Evolutionary conservation across 257 asterid genomes (phyloP), one percentile per base, ranked within the genome.

Genomic region (Penstemon barbatus): DNA sequence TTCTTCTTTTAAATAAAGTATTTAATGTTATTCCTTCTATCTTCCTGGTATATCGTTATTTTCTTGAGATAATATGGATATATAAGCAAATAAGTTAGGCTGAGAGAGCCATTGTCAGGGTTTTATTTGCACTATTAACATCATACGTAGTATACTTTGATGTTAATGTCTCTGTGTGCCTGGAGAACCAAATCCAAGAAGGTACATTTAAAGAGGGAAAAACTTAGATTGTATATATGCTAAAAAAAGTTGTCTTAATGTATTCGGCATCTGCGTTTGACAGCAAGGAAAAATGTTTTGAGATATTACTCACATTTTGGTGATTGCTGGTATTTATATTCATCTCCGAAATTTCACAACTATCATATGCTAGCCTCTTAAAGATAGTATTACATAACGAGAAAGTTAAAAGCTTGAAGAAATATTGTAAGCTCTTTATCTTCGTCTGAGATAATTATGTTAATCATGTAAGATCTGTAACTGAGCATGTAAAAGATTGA

Each of bases 371-470:
- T 4, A 54, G 15, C 10, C 43, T 38, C 7, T 51, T 48, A 59
- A 13, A 36, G 18, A n/a, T 65, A 41, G 71, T 36, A 39, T 8
- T 39, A 37, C 48, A 44, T 57, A 39, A 33, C n/a, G 61, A n/a
- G 49, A 62, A 50, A 39, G 33, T 19, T 40, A 19, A 61, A 5
- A 52, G 25, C 44, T 63, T 69, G 11, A 50, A 25, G 33, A 25
- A 25, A 25, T 25, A 25, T 25, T 25, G 33, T 25, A 25, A 25
- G 33, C 2, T 25, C 33, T 25, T 25, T 25, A 50, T 49, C 18
- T 72, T 60, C 74, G 48, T 68, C 61, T 38, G 8, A 45, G 53
- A 19, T 62, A 51, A 51, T 43, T 61, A 66, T 59, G 52, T 50
- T 46, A 63, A 70, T 43, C 65, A 44, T 71, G 63, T 33, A 71